These are phyloP conservation scores for Chlorella sp. DNA, from an alignment of 139 green algal species.

Conservation along the genomic window DNA sequence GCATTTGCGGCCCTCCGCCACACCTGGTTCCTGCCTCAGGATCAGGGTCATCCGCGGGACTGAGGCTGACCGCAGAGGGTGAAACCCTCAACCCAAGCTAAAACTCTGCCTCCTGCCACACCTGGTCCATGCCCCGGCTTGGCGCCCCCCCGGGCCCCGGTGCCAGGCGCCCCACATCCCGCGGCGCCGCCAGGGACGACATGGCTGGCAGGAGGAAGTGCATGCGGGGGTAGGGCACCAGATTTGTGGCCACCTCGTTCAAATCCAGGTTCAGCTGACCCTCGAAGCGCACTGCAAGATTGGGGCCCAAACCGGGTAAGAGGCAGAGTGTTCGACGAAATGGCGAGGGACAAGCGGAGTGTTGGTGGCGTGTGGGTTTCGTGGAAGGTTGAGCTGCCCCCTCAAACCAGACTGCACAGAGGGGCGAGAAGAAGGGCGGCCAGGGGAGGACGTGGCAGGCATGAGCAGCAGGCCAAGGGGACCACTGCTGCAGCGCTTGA, in stretches of 20 bases:
- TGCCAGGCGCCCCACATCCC: conserved; percentile 44
- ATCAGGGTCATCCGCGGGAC: background rate
- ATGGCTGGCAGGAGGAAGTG: conserved; percentile 84
- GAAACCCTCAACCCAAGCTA: background rate
- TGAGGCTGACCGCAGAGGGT: no score
- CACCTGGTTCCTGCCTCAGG: background rate
- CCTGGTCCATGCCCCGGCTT: conserved; percentile 65
- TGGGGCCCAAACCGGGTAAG: no score
- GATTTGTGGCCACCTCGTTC: conserved; percentile 88
- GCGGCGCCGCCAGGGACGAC: conserved; percentile 58
- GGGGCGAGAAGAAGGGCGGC: no score
- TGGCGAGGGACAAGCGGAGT: no score
- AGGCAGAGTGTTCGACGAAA: no score
- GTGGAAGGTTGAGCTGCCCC: no score
- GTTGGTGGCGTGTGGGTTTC: no score
- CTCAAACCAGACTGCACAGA: background rate
- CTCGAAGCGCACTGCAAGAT: conserved; percentile 75
- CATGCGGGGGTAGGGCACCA: conserved; percentile 77
- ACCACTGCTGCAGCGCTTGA: no score
- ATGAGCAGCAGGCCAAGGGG: no score
- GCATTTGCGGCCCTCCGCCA: no score
- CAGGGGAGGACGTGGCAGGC: no score
- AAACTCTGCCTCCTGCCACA: background rate
- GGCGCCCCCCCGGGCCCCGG: background rate
- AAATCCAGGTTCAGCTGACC: conserved; percentile 81